Conservation (phyloP, 164 flowering plant species). For the Houttuynia cordata region DNA sequence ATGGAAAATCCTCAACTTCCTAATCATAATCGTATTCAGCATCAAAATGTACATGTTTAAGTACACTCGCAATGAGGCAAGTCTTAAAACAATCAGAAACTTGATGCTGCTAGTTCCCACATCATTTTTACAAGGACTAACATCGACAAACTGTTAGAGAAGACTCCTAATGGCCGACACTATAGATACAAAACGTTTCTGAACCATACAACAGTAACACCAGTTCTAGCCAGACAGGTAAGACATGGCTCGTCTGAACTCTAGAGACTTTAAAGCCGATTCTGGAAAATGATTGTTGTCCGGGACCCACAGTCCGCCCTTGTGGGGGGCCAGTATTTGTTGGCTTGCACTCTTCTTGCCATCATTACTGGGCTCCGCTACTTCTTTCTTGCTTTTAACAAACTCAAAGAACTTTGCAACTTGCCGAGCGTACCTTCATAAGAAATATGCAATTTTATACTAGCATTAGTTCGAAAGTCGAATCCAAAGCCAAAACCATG, state of each 20-base stretch:
- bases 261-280: slow-evolving; percentile 47
- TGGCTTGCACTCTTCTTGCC: slow-evolving; percentile 14
- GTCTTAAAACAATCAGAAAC: too few relatives aligned
- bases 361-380: slow-evolving; percentile 15
- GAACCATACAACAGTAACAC: background rate
- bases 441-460: background rate
- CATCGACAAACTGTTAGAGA: background rate
- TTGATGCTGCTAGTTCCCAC: background rate
- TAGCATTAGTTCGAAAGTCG: background rate
- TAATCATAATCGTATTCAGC: too few relatives aligned
- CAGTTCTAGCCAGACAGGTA: slow-evolving; percentile 28
- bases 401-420: slow-evolving; percentile 88
- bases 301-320: slow-evolving; percentile 57
- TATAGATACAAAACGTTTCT: background rate
- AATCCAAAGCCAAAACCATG: too few relatives aligned
- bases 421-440: slow-evolving; percentile 84
- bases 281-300: slow-evolving; percentile 43
- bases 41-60: too few relatives aligned
- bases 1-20: too few relatives aligned
- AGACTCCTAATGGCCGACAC: background rate
- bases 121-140: background rate
- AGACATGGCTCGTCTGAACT: slow-evolving; percentile 68
- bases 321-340: slow-evolving; percentile 38
- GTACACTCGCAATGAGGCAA: too few relatives aligned
- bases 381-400: slow-evolving; percentile 76